Base-by-base conservation (phyloP, 805 yeast species). In the Torulaspora maleeae region DNA sequence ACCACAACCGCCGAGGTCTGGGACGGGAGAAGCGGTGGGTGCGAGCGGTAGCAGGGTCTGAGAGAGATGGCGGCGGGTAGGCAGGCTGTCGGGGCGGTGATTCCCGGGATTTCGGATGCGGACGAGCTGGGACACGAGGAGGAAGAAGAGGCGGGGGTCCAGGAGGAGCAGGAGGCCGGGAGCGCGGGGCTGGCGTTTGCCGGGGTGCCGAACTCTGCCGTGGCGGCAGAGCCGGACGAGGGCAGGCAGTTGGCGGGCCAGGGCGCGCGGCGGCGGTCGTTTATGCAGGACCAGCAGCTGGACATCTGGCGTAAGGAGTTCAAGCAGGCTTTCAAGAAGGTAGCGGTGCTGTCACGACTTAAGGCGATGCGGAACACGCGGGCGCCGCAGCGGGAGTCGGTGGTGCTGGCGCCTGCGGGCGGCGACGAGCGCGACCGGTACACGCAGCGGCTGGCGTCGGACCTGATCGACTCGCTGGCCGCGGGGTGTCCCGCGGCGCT, bases 401-500 rank as follows among this genome's bases (percentile, higher is more conserved):
- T 29, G 32, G 42, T 25, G 28, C 20, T 27, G 28, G 27, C 34
- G 8, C 43, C 13, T 24, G 38, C 29, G 16, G 36, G 30, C 38
- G 41, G 36, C 15, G 51, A 45, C 13, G 55, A 48, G 20, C 49
- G 46, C 29, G 55, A 51, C 38, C 25, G 41, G 34, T 55, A 50
- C 39, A 57, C 63, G 2, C 61, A 58, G 41, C 49, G 47, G 29
- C 41, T 64, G 45, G 73, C 72, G 0, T 68, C 74, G 2, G 73
- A 71, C 53, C 53, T 80, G 36, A 64, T 81, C 10, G 70, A 73
- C 27, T 74, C 85, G 22, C 67, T 86, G 47, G 55, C 77, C 5
- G 69, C 84, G 4, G 95, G 86, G 9, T 73, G 82, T 10, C 90
- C 96, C 0, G 83, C 86, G 2, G 82, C 87, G 0, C 69, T 86